Percentiles rank a stretch among this genome's conserved stretches.
These are phyloP conservation scores for Penicillium palitans DNA, from an alignment of 2,329 filamentous ascomycete species.

Conservation along the genomic window DNA sequence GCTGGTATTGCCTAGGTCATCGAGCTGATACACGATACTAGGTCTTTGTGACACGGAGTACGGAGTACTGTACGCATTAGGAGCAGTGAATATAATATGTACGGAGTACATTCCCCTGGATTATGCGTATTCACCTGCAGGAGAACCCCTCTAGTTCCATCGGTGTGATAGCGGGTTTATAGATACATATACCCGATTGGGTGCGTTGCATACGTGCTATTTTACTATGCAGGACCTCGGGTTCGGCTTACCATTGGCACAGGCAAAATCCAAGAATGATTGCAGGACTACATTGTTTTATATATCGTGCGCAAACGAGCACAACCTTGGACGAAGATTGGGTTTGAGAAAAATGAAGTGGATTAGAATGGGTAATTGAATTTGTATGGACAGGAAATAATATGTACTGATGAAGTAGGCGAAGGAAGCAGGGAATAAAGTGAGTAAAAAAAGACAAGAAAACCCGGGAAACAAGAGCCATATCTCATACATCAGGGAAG, in stretches of 20 bases:
- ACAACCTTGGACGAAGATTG: not conserved
- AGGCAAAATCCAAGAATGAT: not conserved
- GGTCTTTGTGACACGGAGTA: not conserved
- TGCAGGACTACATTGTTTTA: not conserved
- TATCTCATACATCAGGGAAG: conserved; percentile 11
- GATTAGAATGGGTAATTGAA: not conserved
- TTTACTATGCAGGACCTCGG: not conserved
- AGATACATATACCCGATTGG: not conserved
- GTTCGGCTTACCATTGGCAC: not conserved
- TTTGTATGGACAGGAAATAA: conserved; percentile 16
- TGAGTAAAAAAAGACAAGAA: not conserved
- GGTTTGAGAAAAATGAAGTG: too few species aligned
- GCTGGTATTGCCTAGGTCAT: not conserved
- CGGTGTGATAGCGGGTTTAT: not conserved
- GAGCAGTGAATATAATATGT: not conserved
- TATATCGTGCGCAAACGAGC: not conserved
- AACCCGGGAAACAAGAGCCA: conserved; percentile 5
- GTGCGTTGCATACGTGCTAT: not conserved
- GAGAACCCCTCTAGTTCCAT: not conserved
- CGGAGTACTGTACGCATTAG: not conserved
- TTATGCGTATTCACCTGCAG: not conserved
- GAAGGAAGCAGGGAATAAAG: not conserved
- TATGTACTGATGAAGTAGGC: conserved; percentile 19
- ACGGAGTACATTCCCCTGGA: not conserved
- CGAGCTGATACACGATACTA: not conserved